These are phyloP conservation scores for Erysiphe pisi DNA, from an alignment of 2,329 filamentous ascomycete genomes.

Conservation along the genomic window DNA sequence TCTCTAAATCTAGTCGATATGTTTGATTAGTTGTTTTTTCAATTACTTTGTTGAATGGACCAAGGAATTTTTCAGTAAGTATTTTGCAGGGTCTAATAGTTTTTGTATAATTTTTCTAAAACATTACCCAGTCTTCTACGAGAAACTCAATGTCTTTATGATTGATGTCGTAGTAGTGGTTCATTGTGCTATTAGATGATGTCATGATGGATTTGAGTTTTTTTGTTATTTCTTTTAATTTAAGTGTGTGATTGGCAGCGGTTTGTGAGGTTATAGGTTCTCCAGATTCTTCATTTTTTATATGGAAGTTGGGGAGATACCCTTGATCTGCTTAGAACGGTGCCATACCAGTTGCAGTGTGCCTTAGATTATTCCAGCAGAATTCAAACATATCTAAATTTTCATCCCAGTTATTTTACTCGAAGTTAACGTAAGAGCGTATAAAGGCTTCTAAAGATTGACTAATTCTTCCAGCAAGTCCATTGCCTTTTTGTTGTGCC, in stretches of 20 bases:
- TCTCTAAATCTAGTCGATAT: constrained; percentile 24
- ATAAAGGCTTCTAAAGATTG: constrained; percentile 28
- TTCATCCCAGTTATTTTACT: constrained; percentile 29
- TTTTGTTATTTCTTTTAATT: neutral
- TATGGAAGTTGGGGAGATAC: neutral
- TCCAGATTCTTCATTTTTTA: neutral
- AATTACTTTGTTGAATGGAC: constrained; percentile 26
- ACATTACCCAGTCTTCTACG: neutral
- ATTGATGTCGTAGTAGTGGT: neutral
- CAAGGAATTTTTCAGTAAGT: constrained; percentile 14
- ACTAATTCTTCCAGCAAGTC: constrained; percentile 24
- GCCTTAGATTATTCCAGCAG: neutral
- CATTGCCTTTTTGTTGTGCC: neutral
- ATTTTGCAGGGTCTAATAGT: constrained; percentile 24
- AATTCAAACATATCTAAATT: constrained; percentile 24
- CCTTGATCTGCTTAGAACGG: constrained; percentile 18
- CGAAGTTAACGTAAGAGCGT: constrained; percentile 28
- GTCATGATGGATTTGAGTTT: neutral
- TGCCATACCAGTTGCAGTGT: neutral
- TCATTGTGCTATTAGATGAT: neutral
- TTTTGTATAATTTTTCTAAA: constrained; percentile 15
- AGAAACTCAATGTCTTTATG: neutral
- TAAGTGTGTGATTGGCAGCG: neutral
- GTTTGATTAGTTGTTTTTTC: constrained; percentile 7
- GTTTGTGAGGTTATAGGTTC: neutral